phyloP scores from a whole-genome alignment of 129 eudicot species.

The Arctium minus region DNA sequence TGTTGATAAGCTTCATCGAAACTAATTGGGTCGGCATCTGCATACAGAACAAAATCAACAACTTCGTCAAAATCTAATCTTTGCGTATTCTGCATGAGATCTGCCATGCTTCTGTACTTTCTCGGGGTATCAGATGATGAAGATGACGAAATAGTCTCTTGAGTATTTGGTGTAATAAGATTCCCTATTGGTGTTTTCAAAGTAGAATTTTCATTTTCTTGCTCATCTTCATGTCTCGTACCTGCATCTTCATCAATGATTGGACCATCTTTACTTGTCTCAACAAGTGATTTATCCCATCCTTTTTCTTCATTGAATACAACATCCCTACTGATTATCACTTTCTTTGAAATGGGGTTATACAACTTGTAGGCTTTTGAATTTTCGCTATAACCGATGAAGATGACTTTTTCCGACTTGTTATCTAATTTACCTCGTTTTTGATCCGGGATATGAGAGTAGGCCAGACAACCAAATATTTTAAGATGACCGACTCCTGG shows the following conservation, averaged over 20 bases:
- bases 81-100: too few relatives aligned
- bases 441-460: neutral
- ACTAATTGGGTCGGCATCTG: too few relatives aligned
- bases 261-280: neutral
- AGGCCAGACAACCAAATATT: neutral
- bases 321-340: neutral
- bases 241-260: neutral
- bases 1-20: too few relatives aligned
- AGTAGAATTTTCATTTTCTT: too few relatives aligned
- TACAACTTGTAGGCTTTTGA: neutral
- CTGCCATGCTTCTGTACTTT: too few relatives aligned
- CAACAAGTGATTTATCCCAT: neutral
- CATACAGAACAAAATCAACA: too few relatives aligned
- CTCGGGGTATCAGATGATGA: too few relatives aligned
- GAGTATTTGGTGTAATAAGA: too few relatives aligned
- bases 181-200: too few relatives aligned
- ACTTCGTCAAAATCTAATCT: too few relatives aligned
- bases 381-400: neutral
- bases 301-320: neutral
- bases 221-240: neutral
- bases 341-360: neutral
- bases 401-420: neutral
- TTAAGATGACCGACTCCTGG: neutral
- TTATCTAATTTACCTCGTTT: neutral
- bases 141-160: too few relatives aligned